A percentile compares a stretch with the other conserved stretches of the same genome.
These are phyloP conservation scores for Cucumis hystrix DNA, from an alignment of 306 rosid genomes.

Conservation along the genomic window DNA sequence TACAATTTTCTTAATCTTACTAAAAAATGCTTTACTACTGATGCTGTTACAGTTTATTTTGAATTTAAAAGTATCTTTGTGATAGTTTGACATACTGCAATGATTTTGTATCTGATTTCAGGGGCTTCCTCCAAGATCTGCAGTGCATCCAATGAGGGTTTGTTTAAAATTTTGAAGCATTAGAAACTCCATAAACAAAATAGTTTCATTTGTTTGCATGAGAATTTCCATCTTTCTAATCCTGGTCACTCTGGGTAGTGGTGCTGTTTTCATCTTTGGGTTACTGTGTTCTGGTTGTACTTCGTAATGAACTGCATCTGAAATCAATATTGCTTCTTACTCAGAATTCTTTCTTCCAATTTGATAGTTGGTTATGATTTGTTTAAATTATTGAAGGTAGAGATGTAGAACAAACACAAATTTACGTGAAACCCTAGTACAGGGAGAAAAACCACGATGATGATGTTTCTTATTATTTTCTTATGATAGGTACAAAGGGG, in stretches of 20 bases:
- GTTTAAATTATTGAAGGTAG: too few relatives aligned
- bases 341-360: neutral
- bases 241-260: neutral
- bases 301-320: neutral
- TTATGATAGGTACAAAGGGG: too few relatives aligned
- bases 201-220: neutral
- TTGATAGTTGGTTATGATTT: neutral
- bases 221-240: neutral
- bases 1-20: neutral
- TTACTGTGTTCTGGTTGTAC: neutral
- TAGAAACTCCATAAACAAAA: neutral
- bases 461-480: too few relatives aligned
- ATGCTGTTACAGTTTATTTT: neutral
- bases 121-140: conserved; percentile 98
- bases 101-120: conserved; percentile 26
- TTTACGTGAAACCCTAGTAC: too few relatives aligned
- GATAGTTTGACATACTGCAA: conserved; percentile 5
- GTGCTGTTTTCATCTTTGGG: neutral
- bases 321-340: neutral
- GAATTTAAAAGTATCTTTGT: neutral
- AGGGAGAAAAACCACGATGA: too few relatives aligned
- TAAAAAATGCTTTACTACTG: neutral
- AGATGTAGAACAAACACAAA: too few relatives aligned
- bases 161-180: conserved; percentile 8
- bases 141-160: conserved; percentile 99